Evolutionary conservation across 495 filamentous ascomycete genomes (phyloP), one percentile per base, ranked within the genome.

Genomic region (Tuber brumale): DNA sequence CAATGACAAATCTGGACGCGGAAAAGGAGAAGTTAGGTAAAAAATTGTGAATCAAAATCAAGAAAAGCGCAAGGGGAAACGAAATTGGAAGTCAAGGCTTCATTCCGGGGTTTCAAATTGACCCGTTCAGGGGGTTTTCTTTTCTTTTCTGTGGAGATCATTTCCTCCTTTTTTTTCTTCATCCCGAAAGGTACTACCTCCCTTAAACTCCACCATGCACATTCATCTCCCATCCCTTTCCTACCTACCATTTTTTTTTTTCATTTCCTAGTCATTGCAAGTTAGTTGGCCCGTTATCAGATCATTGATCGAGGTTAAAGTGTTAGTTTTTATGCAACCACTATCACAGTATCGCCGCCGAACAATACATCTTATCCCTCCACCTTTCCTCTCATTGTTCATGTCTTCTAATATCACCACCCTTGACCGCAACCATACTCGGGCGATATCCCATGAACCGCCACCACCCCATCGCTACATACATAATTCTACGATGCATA

Each of bases 1-100:
- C 93, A n/a, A 96, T 94, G 81, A 89, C 87, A 81, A 96, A 95
- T 82, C 85, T 86, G 79, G 90, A 91, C 83, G 89, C 89, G 71
- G 87, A 86, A 70, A 91, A 90, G 85, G 88, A 86, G 84, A 87
- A 86, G 81, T 80, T 76, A 37, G 85, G 82, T 72, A 86, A 85
- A 82, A 88, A 86, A 51, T 51, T 51, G 46, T 51, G 23, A 51
- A n/a, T 23, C 21, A 9, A 7, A n/a, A n/a, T 51, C 46, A 51
- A 51, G 46, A 10, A 21, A 51, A 51, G 46, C 46, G n/a, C 8
- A 51, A 51, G 46, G 46, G 8, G 23, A 51, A 51, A n/a, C 46
- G 8, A 51, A n/a, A 8, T 7, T 10, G 46, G 46, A n/a, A n/a
- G 51, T 27, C 51, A 57, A 57, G 27, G 14, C 23, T 27, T 27